Evolutionary conservation across 2,329 filamentous ascomycete species (phyloP).

Genomic region (Claviceps cyperi): DNA sequence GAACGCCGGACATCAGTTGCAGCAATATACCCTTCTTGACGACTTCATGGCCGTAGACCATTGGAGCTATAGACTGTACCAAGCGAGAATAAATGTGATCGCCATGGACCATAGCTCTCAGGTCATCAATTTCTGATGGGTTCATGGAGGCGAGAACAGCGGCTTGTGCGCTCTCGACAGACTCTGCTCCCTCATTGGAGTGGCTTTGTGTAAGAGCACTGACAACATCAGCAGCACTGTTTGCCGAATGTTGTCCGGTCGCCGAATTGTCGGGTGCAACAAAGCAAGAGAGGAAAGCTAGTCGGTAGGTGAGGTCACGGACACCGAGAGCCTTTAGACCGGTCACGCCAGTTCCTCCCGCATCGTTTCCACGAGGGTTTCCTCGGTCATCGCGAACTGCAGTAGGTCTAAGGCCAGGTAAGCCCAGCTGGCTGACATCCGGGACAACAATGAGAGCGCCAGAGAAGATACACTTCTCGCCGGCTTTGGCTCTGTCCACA

Average conservation of each 20-base stretch:
- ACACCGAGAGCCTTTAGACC: conserved; percentile 89
- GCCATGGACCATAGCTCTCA: conserved; percentile 85
- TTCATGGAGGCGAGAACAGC: conserved; percentile 79
- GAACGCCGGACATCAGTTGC: conserved; percentile 90
- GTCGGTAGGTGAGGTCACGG: conserved; percentile 81
- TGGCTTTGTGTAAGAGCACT: conserved; percentile 55
- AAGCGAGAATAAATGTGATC: conserved; percentile 89
- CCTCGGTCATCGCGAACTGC: conserved; percentile 72
- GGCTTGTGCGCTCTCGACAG: conserved; percentile 75
- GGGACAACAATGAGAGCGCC: conserved; percentile 92
- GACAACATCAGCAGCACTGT: conserved; percentile 60
- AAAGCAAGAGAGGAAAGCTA: conserved; percentile 97
- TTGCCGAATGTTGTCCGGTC: conserved; percentile 55
- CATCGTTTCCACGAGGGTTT: conserved; percentile 59
- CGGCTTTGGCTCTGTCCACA: conserved; percentile 91
- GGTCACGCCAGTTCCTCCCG: conserved; percentile 68
- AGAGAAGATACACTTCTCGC: conserved; percentile 96
- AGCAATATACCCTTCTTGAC: conserved; percentile 94
- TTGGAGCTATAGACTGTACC: conserved; percentile 87
- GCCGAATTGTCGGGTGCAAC: conserved; percentile 77
- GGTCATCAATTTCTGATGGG: conserved; percentile 73
- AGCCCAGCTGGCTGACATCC: conserved; percentile 85
- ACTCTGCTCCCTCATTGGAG: conserved; percentile 50
- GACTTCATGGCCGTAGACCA: conserved; percentile 92
- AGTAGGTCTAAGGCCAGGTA: conserved; percentile 72